These are phyloP conservation scores for Gossypium schwendimanii DNA, from an alignment of 441 rosid species.

Conservation along the genomic window DNA sequence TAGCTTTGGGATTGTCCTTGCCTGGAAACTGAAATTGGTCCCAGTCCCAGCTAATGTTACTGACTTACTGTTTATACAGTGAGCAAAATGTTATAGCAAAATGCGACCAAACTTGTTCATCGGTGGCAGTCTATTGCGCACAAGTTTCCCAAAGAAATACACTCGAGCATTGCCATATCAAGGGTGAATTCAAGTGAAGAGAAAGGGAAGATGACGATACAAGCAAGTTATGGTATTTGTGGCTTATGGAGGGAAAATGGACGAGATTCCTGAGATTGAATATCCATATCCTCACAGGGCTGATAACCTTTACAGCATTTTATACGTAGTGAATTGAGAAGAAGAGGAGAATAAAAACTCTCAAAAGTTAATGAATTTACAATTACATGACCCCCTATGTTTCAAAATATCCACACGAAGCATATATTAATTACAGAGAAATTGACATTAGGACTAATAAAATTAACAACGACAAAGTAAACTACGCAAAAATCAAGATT, in stretches of 20 bases:
- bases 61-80: constrained; percentile 16
- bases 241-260: constrained; percentile 40
- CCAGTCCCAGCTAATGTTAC: constrained; percentile 16
- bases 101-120: constrained; percentile 16
- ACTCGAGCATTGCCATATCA: constrained; percentile 1
- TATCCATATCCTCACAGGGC: constrained; percentile 44
- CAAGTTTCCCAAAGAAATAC: constrained; percentile 8
- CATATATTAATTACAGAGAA: constrained; percentile 27
- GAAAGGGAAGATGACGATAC: neutral
- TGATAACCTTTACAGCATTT: constrained; percentile 33
- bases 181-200: neutral
- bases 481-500: constrained; percentile 20
- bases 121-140: constrained; percentile 32
- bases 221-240: neutral
- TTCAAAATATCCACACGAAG: constrained; percentile 40
- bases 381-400: constrained; percentile 17
- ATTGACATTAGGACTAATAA: constrained; percentile 16
- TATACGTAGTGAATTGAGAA: constrained; percentile 28
- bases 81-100: constrained; percentile 13
- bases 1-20: constrained; percentile 43
- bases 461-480: neutral
- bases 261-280: constrained; percentile 20
- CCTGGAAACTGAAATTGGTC: constrained; percentile 33
- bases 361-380: constrained; percentile 25
- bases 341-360: neutral